Conservation (phyloP, 345 rosid genomes). For the Tarenaya hassleriana region DNA sequence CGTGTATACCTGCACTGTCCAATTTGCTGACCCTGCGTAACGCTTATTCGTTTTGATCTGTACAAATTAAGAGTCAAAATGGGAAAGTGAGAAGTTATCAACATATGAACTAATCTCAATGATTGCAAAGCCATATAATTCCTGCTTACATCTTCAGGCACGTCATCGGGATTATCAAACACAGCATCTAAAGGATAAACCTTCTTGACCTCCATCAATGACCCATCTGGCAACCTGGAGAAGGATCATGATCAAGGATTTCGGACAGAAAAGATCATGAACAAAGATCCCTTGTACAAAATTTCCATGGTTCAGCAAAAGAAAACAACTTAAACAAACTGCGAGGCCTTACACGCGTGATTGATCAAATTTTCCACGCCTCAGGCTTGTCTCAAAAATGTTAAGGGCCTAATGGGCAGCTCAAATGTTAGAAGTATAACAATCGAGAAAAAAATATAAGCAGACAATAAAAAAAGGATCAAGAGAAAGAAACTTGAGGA, state of each 20-base stretch:
- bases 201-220: conserved; percentile 85
- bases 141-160: conserved; percentile 84
- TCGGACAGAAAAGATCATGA: not conserved
- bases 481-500: not conserved
- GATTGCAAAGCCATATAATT: conserved; percentile 3
- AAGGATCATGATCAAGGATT: not conserved
- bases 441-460: not conserved
- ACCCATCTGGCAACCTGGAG: conserved; percentile 86
- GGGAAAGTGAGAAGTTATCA: conserved; percentile 6
- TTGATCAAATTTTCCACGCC: not conserved
- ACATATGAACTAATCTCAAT: conserved; percentile 3
- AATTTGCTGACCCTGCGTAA: conserved; percentile 74
- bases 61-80: conserved; percentile 17
- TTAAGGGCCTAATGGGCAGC: not conserved
- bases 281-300: not conserved
- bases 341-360: conserved; percentile 52
- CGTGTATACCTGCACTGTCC: conserved; percentile 81
- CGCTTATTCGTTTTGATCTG: conserved; percentile 87
- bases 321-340: conserved; percentile 4
- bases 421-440: not conserved
- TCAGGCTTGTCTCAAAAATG: not conserved
- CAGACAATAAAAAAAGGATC: not conserved
- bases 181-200: conserved; percentile 92
- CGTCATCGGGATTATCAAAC: conserved; percentile 70
- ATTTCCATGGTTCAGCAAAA: conserved; percentile 1